Evolutionary conservation across 1,284 basidiomycete genomes (phyloP).

Genomic region (Tilletia caries): DNA sequence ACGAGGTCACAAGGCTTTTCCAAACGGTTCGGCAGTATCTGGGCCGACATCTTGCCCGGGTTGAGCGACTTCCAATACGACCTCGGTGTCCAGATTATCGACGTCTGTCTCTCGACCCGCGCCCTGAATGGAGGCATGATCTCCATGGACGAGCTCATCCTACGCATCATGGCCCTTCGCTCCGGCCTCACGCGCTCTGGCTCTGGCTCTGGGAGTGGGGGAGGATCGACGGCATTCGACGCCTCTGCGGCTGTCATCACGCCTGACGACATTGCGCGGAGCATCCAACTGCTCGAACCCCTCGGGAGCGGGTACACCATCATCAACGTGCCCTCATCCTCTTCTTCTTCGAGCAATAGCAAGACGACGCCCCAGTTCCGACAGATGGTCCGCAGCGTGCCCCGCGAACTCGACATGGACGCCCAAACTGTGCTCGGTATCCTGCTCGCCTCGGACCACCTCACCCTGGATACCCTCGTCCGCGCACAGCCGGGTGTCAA

Average conservation of each 20-base stretch:
- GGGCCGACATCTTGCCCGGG: constrained; percentile 72
- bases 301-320: constrained; percentile 86
- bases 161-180: constrained; percentile 72
- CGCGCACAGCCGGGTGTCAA: constrained; percentile 62
- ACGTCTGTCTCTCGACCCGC: constrained; percentile 85
- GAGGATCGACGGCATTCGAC: constrained; percentile 3
- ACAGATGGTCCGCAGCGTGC: constrained; percentile 53
- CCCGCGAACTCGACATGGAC: constrained; percentile 55
- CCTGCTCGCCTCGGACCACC: constrained; percentile 56
- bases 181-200: constrained; percentile 62
- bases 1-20: neutral
- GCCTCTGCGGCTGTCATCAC: constrained; percentile 57
- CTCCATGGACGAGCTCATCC: constrained; percentile 77
- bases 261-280: constrained; percentile 77
- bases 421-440: constrained; percentile 52
- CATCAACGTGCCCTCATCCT: constrained; percentile 63
- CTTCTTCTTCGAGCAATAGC: constrained; percentile 2
- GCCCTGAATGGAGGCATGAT: constrained; percentile 87
- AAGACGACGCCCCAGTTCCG: neutral
- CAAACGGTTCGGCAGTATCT: constrained; percentile 67
- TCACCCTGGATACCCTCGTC: constrained; percentile 65
- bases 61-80: constrained; percentile 91
- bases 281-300: constrained; percentile 81
- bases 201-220: too few species aligned
- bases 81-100: constrained; percentile 92